A percentile compares a stretch with the other conserved stretches of the same genome.
phyloP scores from a whole-genome alignment of 2,329 filamentous ascomycete species.

The Paraconiothyrium sp. region DNA sequence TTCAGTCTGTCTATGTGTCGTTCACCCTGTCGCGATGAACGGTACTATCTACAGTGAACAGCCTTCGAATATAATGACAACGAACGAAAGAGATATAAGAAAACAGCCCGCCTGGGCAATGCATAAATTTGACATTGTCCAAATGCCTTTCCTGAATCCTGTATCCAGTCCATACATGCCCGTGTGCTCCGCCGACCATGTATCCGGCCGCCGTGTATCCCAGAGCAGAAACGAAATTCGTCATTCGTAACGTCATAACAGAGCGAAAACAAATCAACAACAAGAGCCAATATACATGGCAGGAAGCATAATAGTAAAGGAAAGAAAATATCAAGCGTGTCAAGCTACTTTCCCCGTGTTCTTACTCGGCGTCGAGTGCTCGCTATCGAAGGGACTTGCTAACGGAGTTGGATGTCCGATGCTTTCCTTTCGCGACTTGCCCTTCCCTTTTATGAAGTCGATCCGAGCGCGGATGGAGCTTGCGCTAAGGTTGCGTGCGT shows the following conservation, averaged over 20 bases:
- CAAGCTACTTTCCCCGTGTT: conserved; percentile 25
- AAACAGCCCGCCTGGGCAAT: neutral
- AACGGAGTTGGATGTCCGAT: conserved; percentile 36
- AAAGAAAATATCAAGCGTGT: conserved; percentile 4
- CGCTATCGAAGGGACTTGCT: conserved; percentile 32
- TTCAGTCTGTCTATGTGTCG: neutral
- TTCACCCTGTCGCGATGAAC: neutral
- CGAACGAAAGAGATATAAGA: neutral
- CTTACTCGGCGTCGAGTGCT: conserved; percentile 15
- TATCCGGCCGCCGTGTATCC: neutral
- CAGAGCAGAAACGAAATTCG: conserved; percentile 11
- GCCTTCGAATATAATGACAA: neutral
- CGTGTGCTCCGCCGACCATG: neutral
- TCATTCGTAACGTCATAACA: conserved; percentile 13
- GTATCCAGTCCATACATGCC: neutral
- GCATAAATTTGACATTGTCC: neutral
- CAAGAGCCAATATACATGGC: neutral
- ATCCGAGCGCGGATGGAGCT: conserved; percentile 31
- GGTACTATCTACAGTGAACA: conserved; percentile 11
- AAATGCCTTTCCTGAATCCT: neutral
- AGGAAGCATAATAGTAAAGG: neutral
- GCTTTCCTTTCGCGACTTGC: conserved; percentile 33
- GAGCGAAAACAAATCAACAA: conserved; percentile 1
- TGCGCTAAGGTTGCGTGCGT: conserved; percentile 36
- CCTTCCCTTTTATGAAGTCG: conserved; percentile 34